phyloP scores from a whole-genome alignment of 1,139 yeast species.

The Taiozyma sp. region DNA sequence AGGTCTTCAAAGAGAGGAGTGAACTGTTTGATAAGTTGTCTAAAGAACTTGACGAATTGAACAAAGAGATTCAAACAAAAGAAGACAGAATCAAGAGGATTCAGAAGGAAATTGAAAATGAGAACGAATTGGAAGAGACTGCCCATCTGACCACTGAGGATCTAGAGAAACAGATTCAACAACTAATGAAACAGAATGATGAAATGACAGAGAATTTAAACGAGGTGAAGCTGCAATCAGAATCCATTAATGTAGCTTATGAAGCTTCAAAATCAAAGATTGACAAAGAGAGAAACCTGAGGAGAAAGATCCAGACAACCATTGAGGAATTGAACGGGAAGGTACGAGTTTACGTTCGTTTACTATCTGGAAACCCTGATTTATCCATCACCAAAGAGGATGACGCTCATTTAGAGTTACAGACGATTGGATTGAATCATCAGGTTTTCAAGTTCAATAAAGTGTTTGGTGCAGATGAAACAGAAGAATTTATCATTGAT shows the following conservation, averaged over 20 bases:
- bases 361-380: constrained; percentile 1
- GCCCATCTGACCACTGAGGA: neutral
- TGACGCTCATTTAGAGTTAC: constrained; percentile 8
- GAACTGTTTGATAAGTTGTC: constrained; percentile 1
- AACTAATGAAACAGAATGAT: constrained; percentile 4
- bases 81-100: neutral
- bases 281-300: constrained; percentile 27
- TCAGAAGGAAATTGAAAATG: neutral
- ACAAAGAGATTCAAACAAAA: neutral
- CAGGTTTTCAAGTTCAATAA: constrained; percentile 9
- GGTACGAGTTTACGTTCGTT: constrained; percentile 30
- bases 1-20: constrained; percentile 7
- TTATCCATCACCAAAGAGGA: neutral
- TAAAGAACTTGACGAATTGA: neutral
- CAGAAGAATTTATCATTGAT: constrained; percentile 4
- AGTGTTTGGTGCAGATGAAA: constrained; percentile 4
- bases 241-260: constrained; percentile 3
- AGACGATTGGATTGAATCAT: constrained; percentile 1
- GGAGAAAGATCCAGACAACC: constrained; percentile 44
- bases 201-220: constrained; percentile 3
- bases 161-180: constrained; percentile 4
- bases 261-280: constrained; percentile 16
- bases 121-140: neutral
- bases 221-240: neutral
- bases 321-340: constrained; percentile 43